Evolutionary conservation across 768 basidiomycete species (phyloP).

Genomic region (Plicaturopsis crispa): DNA sequence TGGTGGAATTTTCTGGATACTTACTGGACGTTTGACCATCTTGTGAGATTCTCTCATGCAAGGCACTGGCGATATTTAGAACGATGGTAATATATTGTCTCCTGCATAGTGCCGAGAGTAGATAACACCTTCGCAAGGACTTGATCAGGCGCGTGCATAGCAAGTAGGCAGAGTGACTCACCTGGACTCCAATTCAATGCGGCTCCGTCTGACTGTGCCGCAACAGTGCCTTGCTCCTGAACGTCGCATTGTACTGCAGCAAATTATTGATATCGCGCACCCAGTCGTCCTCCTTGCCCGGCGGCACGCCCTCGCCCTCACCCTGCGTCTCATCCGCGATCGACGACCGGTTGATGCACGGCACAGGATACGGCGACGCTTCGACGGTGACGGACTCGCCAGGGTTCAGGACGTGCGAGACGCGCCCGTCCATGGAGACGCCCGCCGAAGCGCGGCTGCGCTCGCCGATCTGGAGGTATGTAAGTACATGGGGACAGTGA

Average conservation of each 20-base stretch:
- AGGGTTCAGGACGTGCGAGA: constrained; percentile 72
- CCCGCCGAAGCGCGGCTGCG: constrained; percentile 81
- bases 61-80: too few species aligned
- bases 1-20: too few species aligned
- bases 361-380: constrained; percentile 84
- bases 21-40: too few species aligned
- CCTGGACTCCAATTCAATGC: too few species aligned
- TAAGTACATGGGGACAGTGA: constrained; percentile 6
- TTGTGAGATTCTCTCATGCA: too few species aligned
- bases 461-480: constrained; percentile 60
- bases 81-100: too few species aligned
- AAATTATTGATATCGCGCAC: constrained; percentile 95
- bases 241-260: constrained; percentile 91
- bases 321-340: constrained; percentile 40
- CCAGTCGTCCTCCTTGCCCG: constrained; percentile 89
- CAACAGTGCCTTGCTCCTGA: constrained; percentile 81
- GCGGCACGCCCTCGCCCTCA: constrained; percentile 56
- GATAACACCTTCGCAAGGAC: too few species aligned
- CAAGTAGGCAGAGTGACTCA: too few species aligned
- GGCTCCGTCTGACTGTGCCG: constrained; percentile 59
- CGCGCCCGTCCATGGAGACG: constrained; percentile 90
- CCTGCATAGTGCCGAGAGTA: too few species aligned
- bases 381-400: constrained; percentile 83
- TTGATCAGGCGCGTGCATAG: too few species aligned
- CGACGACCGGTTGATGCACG: constrained; percentile 85